phyloP scores from a whole-genome alignment of 768 basidiomycete genomes.

The Chiua virens region DNA sequence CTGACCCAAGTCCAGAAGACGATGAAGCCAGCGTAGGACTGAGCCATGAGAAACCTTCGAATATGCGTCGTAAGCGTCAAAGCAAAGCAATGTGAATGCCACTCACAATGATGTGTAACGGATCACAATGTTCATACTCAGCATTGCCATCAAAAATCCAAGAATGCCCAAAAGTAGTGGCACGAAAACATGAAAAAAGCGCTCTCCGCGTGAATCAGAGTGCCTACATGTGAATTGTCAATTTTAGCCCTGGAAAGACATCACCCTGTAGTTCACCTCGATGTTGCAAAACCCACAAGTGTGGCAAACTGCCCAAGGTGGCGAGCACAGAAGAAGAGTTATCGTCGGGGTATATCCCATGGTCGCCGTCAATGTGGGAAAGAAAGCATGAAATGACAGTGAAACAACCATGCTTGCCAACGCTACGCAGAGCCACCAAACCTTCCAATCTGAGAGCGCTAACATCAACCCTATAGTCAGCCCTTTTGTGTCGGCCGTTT shows the following conservation, averaged over 20 bases:
- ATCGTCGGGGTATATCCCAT: slow-evolving; percentile 66
- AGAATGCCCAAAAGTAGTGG: slow-evolving; percentile 60
- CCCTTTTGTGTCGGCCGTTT: slow-evolving; percentile 36
- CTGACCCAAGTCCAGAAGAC: slow-evolving; percentile 56
- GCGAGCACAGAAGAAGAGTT: slow-evolving; percentile 70
- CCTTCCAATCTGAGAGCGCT: slow-evolving; percentile 76
- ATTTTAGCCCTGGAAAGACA: neutral
- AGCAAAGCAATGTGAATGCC: neutral
- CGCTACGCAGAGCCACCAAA: slow-evolving; percentile 76
- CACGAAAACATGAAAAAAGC: slow-evolving; percentile 62
- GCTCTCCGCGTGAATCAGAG: slow-evolving; percentile 70
- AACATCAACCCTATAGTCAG: slow-evolving; percentile 48
- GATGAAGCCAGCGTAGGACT: slow-evolving; percentile 72
- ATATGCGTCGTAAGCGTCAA: slow-evolving; percentile 1
- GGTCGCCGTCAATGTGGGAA: slow-evolving; percentile 74
- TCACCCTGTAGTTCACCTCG: slow-evolving; percentile 39
- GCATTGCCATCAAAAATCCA: slow-evolving; percentile 65
- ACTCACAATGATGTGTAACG: slow-evolving; percentile 67
- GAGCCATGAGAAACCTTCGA: slow-evolving; percentile 72
- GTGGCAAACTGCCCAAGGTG: slow-evolving; percentile 68
- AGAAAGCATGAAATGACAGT: slow-evolving; percentile 76
- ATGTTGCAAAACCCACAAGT: slow-evolving; percentile 50
- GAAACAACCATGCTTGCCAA: slow-evolving; percentile 57
- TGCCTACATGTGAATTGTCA: slow-evolving; percentile 40
- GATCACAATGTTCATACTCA: slow-evolving; percentile 58